Percentiles rank a stretch among this genome's conserved stretches.
These are phyloP conservation scores for Dictyophora rubrovolvata DNA, from an alignment of 768 basidiomycete species.

Conservation along the genomic window DNA sequence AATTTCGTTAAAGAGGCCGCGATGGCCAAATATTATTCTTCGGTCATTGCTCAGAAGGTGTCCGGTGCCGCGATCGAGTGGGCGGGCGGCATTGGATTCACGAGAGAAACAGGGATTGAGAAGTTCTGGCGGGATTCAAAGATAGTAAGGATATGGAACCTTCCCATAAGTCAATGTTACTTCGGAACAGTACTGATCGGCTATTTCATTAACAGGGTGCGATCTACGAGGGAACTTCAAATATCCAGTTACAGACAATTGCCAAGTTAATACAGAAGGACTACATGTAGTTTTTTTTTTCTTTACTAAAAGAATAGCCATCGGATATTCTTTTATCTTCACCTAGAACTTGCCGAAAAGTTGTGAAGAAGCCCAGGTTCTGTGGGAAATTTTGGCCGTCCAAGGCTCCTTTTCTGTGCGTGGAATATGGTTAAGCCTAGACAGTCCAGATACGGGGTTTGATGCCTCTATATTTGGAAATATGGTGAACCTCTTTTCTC, in stretches of 20 bases:
- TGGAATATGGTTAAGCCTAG: not conserved
- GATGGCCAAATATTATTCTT: slow-evolving; percentile 94
- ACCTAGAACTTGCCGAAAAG: not conserved
- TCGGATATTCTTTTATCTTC: not conserved
- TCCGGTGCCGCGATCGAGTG: slow-evolving; percentile 90
- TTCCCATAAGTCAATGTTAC: not conserved
- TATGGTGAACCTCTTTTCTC: not conserved
- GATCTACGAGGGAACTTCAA: slow-evolving; percentile 93
- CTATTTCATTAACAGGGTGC: slow-evolving; percentile 46
- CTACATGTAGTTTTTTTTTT: slow-evolving; percentile 29
- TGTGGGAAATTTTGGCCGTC: not conserved
- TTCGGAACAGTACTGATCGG: not conserved
- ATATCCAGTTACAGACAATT: slow-evolving; percentile 95
- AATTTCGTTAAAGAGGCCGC: slow-evolving; percentile 89
- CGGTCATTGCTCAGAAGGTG: slow-evolving; percentile 81
- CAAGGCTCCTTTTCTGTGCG: not conserved
- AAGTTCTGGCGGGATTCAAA: slow-evolving; percentile 97
- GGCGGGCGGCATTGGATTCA: slow-evolving; percentile 90
- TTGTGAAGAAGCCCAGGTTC: not conserved
- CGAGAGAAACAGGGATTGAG: slow-evolving; percentile 89
- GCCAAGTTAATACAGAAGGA: slow-evolving; percentile 85
- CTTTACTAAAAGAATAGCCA: slow-evolving; percentile 25
- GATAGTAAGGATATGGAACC: slow-evolving; percentile 51
- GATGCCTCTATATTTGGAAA: not conserved
- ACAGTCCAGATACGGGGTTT: not conserved